Evolutionary conservation across 768 basidiomycete species (phyloP).

Genomic region (Cubamyces sp.): DNA sequence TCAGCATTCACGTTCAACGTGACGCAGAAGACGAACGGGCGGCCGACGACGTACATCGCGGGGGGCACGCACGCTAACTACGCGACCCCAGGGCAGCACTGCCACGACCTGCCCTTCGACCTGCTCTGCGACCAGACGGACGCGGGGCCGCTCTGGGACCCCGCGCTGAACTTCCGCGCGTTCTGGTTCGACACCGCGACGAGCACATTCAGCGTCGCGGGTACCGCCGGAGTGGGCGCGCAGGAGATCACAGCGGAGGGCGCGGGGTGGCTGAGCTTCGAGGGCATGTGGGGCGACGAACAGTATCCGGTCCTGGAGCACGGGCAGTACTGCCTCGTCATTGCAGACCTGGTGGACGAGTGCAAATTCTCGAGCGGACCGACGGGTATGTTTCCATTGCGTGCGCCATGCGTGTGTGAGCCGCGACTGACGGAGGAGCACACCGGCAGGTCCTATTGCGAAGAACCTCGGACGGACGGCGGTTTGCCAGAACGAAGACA

Average conservation of each 20-base stretch:
- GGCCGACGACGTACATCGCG: conserved; percentile 34
- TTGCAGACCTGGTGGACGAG: conserved; percentile 20
- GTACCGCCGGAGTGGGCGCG: conserved; percentile 24
- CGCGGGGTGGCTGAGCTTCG: conserved; percentile 32
- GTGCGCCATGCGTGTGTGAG: not conserved
- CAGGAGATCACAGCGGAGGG: conserved; percentile 27
- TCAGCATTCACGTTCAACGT: conserved; percentile 33
- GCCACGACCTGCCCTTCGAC: conserved; percentile 30
- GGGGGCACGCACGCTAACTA: conserved; percentile 37
- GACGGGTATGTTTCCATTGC: conserved; percentile 28
- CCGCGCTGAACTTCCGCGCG: conserved; percentile 34
- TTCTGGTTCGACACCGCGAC: conserved; percentile 33
- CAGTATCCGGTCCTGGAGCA: conserved; percentile 29
- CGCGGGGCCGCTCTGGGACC: conserved; percentile 34
- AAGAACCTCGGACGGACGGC: conserved; percentile 33
- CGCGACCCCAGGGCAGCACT: conserved; percentile 31
- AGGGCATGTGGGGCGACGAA: conserved; percentile 35
- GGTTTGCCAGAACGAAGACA: conserved; percentile 29
- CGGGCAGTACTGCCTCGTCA: conserved; percentile 32
- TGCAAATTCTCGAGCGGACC: conserved; percentile 33
- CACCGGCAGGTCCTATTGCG: conserved; percentile 28
- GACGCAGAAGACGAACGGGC: conserved; percentile 27
- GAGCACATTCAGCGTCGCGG: conserved; percentile 27
- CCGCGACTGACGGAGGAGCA: not conserved
- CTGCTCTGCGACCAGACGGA: conserved; percentile 33